phyloP scores from a whole-genome alignment of 371 early-diverging fungal species.

The Umbelopsis sp. region DNA sequence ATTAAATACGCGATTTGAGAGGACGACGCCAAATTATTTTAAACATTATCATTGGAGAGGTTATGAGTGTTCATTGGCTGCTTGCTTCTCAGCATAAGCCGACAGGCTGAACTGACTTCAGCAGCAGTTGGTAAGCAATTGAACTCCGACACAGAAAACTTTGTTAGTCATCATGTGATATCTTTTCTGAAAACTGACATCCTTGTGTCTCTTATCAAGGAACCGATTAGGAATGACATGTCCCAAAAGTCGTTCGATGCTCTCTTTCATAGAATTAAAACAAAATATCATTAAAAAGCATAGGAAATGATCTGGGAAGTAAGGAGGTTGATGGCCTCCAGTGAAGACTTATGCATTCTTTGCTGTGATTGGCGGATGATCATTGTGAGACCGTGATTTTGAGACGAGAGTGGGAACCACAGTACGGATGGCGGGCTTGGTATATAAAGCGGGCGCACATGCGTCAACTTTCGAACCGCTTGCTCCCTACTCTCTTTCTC shows the following conservation, averaged over 20 bases:
- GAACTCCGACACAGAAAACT: neutral
- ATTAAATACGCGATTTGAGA: no score
- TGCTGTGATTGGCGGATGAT: neutral
- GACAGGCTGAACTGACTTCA: no score
- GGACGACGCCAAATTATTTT: no score
- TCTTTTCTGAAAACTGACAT: neutral
- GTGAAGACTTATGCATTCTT: neutral
- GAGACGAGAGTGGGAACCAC: slow-evolving; percentile 6
- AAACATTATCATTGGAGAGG: no score
- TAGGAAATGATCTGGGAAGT: no score
- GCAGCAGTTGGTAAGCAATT: neutral
- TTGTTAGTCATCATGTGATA: slow-evolving; percentile 14
- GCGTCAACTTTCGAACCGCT: neutral
- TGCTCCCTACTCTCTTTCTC: slow-evolving; percentile 14
- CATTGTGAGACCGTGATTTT: slow-evolving; percentile 18
- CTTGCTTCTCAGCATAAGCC: no score
- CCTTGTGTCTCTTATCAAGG: neutral
- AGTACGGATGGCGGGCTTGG: neutral
- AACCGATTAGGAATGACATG: neutral
- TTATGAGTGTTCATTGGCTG: no score
- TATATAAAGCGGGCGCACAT: neutral
- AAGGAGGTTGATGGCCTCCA: no score
- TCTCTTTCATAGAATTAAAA: neutral
- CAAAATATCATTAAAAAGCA: no score
- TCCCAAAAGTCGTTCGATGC: neutral